phyloP scores from a whole-genome alignment of 495 filamentous ascomycete species.

The Glutinoglossum americanum region DNA sequence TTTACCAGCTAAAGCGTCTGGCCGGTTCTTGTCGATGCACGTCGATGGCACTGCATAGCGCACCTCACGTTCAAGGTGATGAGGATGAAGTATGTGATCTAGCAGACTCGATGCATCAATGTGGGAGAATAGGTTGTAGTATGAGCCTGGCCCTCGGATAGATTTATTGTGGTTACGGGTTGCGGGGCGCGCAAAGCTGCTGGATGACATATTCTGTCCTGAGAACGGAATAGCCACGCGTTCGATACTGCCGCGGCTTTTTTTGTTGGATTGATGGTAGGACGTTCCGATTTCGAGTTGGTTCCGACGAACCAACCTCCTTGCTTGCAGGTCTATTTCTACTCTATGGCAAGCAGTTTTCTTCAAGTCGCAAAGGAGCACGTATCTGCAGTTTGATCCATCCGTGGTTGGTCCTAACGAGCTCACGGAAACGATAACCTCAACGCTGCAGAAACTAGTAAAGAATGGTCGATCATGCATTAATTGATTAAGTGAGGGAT shows the following conservation, averaged over 20 bases:
- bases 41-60: too few species aligned
- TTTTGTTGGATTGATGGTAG: slow-evolving; percentile 37
- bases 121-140: slow-evolving; percentile 64
- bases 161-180: slow-evolving; percentile 68
- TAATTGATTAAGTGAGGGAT: slow-evolving; percentile 55
- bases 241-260: slow-evolving; percentile 42
- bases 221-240: slow-evolving; percentile 38
- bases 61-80: too few species aligned
- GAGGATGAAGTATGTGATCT: slow-evolving; percentile 49
- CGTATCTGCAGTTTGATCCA: background rate
- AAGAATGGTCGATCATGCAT: slow-evolving; percentile 75
- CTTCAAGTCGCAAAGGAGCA: background rate
- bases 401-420: background rate
- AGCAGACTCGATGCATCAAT: slow-evolving; percentile 85
- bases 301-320: too few species aligned
- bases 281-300: slow-evolving; percentile 38
- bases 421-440: slow-evolving; percentile 21
- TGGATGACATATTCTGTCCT: slow-evolving; percentile 22
- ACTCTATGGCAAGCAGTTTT: slow-evolving; percentile 7
- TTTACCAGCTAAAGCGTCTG: slow-evolving; percentile 54
- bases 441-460: slow-evolving; percentile 42
- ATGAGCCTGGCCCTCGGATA: slow-evolving; percentile 75
- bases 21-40: slow-evolving; percentile 47
- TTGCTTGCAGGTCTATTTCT: too few species aligned
- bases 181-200: slow-evolving; percentile 21